Conservation (phyloP, 129 eudicot genomes). For the Pulicaria dysenterica region DNA sequence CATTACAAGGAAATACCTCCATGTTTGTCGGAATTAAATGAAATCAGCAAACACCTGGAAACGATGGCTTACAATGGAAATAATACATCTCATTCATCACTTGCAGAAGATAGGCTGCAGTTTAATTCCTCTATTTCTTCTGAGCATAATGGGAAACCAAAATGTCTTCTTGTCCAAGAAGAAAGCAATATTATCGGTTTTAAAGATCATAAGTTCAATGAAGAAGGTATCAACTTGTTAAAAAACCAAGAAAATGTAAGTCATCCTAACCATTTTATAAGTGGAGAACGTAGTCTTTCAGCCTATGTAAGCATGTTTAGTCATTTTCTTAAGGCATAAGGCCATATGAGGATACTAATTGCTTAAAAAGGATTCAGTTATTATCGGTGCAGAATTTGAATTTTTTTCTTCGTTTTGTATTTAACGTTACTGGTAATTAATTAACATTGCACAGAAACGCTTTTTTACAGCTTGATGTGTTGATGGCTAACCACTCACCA, state of each 20-base stretch:
- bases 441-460: constrained; percentile 25
- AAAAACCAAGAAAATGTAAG: constrained; percentile 55
- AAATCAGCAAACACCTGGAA: constrained; percentile 27
- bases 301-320: constrained; percentile 2
- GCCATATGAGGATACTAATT: background rate
- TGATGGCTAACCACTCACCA: constrained; percentile 27
- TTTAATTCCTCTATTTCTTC: constrained; percentile 33
- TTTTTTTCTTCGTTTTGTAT: constrained; percentile 15
- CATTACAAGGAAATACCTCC: constrained; percentile 21
- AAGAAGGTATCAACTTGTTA: constrained; percentile 34
- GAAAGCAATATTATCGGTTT: constrained; percentile 33
- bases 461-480: constrained; percentile 56
- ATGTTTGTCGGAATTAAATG: constrained; percentile 27
- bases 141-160: constrained; percentile 36
- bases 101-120: constrained; percentile 29
- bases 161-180: constrained; percentile 27
- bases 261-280: constrained; percentile 3
- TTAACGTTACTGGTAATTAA: constrained; percentile 12
- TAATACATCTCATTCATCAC: constrained; percentile 10
- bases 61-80: constrained; percentile 21
- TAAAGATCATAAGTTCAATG: constrained; percentile 12
- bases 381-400: background rate
- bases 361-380: constrained; percentile 16
- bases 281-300: background rate
- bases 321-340: background rate